Evolutionary conservation across 495 filamentous ascomycete species (phyloP).

Genomic region (Lentithecium fluviatile): DNA sequence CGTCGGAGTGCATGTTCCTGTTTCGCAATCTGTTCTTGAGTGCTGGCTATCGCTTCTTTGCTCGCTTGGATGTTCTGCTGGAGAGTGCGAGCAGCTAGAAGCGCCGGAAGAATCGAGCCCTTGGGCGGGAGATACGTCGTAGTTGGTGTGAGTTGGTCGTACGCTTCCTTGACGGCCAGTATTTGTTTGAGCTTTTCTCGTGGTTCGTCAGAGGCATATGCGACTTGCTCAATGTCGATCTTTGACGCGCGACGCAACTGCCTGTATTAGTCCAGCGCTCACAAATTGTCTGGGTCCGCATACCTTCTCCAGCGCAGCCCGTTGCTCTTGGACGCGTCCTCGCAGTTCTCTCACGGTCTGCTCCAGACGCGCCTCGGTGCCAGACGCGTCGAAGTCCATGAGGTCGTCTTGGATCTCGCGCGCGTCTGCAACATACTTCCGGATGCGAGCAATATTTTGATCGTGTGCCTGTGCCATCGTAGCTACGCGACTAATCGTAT

Average conservation of each 20-base stretch:
- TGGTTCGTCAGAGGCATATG: constrained; percentile 45
- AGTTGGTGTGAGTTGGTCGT: constrained; percentile 57
- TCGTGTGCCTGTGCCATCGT: constrained; percentile 16
- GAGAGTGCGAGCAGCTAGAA: constrained; percentile 67
- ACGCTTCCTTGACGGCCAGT: constrained; percentile 61
- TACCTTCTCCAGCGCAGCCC: constrained; percentile 60
- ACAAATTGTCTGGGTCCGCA: not conserved
- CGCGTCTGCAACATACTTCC: constrained; percentile 27
- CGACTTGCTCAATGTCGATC: not conserved
- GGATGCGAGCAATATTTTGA: constrained; percentile 27
- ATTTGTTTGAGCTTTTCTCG: constrained; percentile 53
- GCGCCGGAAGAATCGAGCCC: constrained; percentile 66
- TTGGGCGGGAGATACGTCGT: constrained; percentile 63
- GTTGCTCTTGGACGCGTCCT: constrained; percentile 62
- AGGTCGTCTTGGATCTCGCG: constrained; percentile 19
- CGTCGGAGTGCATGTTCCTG: constrained; percentile 55
- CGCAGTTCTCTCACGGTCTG: constrained; percentile 64
- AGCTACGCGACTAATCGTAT: not conserved
- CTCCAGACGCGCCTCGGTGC: constrained; percentile 54
- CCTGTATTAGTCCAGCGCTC: not conserved
- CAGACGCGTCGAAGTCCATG: constrained; percentile 34
- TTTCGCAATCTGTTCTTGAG: constrained; percentile 54
- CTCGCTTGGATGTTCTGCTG: constrained; percentile 63
- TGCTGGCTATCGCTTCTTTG: constrained; percentile 56
- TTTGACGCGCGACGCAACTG: constrained; percentile 15